Percentiles rank a stretch among this genome's conserved stretches.
These are phyloP conservation scores for Didymella segeticola DNA, from an alignment of 2,329 filamentous ascomycete species.

Conservation along the genomic window DNA sequence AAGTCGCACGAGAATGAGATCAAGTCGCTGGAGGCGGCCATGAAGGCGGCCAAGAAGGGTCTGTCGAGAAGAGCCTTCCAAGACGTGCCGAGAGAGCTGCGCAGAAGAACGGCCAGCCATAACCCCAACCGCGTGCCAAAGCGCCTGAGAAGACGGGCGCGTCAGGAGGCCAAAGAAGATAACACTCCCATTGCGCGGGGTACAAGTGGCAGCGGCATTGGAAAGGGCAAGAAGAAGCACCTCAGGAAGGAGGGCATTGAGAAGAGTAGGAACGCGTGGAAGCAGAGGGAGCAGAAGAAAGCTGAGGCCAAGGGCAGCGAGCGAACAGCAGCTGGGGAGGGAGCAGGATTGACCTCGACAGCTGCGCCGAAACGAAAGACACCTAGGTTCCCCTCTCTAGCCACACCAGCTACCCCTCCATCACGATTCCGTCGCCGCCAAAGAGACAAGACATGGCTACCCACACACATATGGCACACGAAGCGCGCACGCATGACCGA, in stretches of 20 bases:
- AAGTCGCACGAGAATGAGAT: constrained; percentile 90
- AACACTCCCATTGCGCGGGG: constrained; percentile 83
- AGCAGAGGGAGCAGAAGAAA: constrained; percentile 61
- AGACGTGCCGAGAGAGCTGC: constrained; percentile 81
- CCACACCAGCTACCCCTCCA: constrained; percentile 66
- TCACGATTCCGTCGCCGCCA: constrained; percentile 86
- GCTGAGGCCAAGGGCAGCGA: constrained; percentile 37
- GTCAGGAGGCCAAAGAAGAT: constrained; percentile 80
- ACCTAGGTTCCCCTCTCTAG: constrained; percentile 72
- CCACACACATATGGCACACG: constrained; percentile 91
- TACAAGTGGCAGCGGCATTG: constrained; percentile 65
- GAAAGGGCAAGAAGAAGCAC: constrained; percentile 53
- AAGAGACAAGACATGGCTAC: constrained; percentile 88
- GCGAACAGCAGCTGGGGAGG: constrained; percentile 25
- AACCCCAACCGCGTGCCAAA: constrained; percentile 90
- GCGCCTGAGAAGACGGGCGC: constrained; percentile 73
- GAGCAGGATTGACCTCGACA: constrained; percentile 20
- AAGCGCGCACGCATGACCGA: constrained; percentile 90
- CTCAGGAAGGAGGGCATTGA: constrained; percentile 79
- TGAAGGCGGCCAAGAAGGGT: constrained; percentile 73
- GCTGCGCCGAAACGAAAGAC: constrained; percentile 52
- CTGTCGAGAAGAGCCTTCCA: constrained; percentile 82
- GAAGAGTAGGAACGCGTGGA: constrained; percentile 67
- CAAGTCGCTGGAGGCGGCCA: constrained; percentile 79
- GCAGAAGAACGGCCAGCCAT: constrained; percentile 89